A percentile compares a stretch with the other conserved stretches of the same genome.
Conservation (phyloP, 2,329 filamentous ascomycete species). For the Cladosporium halotolerans region DNA sequence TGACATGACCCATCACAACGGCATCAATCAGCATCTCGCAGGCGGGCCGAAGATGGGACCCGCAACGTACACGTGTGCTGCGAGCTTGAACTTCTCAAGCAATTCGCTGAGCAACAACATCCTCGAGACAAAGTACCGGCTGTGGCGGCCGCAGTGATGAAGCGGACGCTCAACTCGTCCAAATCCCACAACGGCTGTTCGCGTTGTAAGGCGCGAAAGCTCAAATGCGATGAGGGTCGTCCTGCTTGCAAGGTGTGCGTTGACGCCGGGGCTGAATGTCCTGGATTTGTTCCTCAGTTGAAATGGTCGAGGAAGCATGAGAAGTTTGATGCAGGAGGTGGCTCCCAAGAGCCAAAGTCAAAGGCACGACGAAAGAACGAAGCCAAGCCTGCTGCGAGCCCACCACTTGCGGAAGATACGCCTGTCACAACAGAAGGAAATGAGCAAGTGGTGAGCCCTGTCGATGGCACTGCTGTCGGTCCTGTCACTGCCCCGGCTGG, state of each 20-base stretch:
- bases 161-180: conserved; percentile 24
- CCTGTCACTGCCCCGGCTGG: neutral
- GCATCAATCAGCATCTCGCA: no score
- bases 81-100: no score
- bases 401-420: neutral
- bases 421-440: neutral
- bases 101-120: no score
- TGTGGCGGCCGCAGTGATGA: neutral
- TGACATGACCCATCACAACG: no score
- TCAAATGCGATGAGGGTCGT: conserved; percentile 41
- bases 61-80: no score
- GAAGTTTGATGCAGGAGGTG: conserved; percentile 32
- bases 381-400: neutral
- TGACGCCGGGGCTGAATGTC: conserved; percentile 38
- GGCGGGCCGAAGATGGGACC: no score
- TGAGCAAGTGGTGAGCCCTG: neutral
- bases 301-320: conserved; percentile 47
- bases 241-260: conserved; percentile 40
- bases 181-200: conserved; percentile 25
- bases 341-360: neutral
- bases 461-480: neutral
- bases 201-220: conserved; percentile 9
- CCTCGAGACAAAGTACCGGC: no score
- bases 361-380: conserved; percentile 3
- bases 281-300: conserved; percentile 42